Conservation (phyloP, 2,329 filamentous ascomycete genomes). For the Cladosporium sphaerospermum region DNA sequence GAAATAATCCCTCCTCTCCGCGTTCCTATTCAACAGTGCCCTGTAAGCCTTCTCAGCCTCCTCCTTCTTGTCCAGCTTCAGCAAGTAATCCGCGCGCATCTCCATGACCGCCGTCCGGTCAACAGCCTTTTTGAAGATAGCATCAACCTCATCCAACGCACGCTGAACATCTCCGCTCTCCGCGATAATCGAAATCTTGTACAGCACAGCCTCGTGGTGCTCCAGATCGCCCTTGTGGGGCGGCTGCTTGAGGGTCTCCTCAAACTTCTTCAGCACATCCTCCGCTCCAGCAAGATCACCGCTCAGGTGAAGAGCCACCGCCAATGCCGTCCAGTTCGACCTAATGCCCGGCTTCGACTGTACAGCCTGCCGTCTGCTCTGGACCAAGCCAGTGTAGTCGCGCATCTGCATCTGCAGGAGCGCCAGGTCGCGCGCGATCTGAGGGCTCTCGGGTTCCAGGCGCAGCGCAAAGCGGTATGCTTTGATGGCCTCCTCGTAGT, state of each 20-base stretch:
- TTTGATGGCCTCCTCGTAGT: slow-evolving; percentile 98
- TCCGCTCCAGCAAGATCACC: slow-evolving; percentile 82
- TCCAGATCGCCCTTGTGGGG: slow-evolving; percentile 77
- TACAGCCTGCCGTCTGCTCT: slow-evolving; percentile 82
- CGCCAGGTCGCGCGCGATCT: slow-evolving; percentile 91
- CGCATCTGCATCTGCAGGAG: slow-evolving; percentile 93
- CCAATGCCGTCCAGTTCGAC: slow-evolving; percentile 96
- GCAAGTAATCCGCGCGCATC: slow-evolving; percentile 74
- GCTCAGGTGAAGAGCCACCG: slow-evolving; percentile 85
- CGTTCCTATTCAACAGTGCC: slow-evolving; percentile 74
- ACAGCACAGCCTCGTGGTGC: slow-evolving; percentile 87
- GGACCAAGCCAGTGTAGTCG: slow-evolving; percentile 88
- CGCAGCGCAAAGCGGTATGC: slow-evolving; percentile 94
- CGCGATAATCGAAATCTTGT: slow-evolving; percentile 91
- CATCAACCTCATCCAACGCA: slow-evolving; percentile 80
- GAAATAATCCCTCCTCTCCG: slow-evolving; percentile 83
- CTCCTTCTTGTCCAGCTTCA: slow-evolving; percentile 67
- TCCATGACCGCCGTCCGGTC: slow-evolving; percentile 85
- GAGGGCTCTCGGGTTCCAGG: slow-evolving; percentile 86
- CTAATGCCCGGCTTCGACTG: slow-evolving; percentile 73
- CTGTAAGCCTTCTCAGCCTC: slow-evolving; percentile 80
- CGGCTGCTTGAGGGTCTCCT: slow-evolving; percentile 80
- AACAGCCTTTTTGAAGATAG: slow-evolving; percentile 67
- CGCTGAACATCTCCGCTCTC: slow-evolving; percentile 78
- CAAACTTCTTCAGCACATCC: slow-evolving; percentile 83